Conservation (phyloP, 371 early-diverging fungal genomes). For the Lichtheimia hyalospora region DNA sequence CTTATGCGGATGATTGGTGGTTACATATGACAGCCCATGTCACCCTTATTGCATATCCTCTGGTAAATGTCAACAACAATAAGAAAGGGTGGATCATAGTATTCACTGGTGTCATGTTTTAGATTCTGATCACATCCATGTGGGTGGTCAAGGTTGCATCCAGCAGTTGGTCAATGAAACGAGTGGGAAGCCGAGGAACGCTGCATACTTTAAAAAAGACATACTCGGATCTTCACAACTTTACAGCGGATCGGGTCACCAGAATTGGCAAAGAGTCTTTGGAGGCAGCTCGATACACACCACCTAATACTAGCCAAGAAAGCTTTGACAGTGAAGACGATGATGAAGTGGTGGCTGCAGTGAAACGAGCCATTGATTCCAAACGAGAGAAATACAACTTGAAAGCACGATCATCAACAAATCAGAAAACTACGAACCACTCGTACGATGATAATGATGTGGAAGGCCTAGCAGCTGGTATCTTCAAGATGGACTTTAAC, state of each 20-base stretch:
- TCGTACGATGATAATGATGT: no score
- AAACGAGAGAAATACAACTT: no score
- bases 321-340: no score
- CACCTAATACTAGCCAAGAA: not conserved
- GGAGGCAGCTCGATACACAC: conserved; percentile 9
- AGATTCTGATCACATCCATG: conserved; percentile 3
- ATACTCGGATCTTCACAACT: conserved; percentile 11
- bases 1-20: not conserved
- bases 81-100: not conserved
- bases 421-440: no score
- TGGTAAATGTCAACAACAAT: not conserved
- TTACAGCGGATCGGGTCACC: conserved; percentile 1
- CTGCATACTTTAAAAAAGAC: conserved; percentile 3
- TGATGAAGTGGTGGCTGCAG: no score
- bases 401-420: no score
- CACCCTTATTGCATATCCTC: not conserved
- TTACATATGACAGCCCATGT: not conserved
- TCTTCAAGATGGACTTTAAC: no score
- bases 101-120: not conserved
- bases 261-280: conserved; percentile 9
- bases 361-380: no score
- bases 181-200: not conserved
- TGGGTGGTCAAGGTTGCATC: not conserved
- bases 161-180: not conserved
- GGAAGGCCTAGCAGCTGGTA: no score